Conservation (phyloP, 306 rosid species). For the Corylus avellana region DNA sequence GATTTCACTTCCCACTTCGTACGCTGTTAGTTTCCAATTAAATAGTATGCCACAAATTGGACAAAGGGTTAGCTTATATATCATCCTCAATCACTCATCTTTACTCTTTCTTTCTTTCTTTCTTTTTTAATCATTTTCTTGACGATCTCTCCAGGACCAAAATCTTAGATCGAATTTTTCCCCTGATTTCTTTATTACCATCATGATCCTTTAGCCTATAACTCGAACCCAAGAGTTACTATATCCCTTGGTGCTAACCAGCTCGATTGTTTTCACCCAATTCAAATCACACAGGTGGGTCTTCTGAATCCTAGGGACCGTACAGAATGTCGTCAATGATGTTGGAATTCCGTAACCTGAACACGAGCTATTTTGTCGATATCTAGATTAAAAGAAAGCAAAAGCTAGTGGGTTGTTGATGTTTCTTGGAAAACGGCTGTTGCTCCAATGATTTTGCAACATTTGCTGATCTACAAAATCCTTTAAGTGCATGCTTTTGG, state of each 20-base stretch:
- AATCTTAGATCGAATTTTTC: slow-evolving; percentile 34
- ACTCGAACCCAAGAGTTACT: slow-evolving; percentile 19
- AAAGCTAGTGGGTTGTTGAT: slow-evolving; percentile 43
- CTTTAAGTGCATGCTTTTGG: slow-evolving; percentile 28
- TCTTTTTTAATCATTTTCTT: background rate
- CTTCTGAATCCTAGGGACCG: slow-evolving; percentile 23
- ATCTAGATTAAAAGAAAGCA: background rate
- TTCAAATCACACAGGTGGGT: slow-evolving; percentile 30
- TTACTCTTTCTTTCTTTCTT: slow-evolving; percentile 11
- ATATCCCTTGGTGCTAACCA: slow-evolving; percentile 21
- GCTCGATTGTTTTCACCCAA: slow-evolving; percentile 30
- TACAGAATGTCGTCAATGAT: slow-evolving; percentile 21
- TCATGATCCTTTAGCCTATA: slow-evolving; percentile 2
- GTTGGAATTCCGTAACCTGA: background rate
- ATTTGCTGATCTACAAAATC: slow-evolving; percentile 34
- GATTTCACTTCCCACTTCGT: background rate
- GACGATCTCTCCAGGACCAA: slow-evolving; percentile 6
- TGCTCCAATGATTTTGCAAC: slow-evolving; percentile 35
- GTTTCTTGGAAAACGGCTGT: slow-evolving; percentile 44
- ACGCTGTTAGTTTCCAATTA: slow-evolving; percentile 12
- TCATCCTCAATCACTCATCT: background rate
- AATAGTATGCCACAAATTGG: slow-evolving; percentile 27
- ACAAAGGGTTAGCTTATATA: background rate
- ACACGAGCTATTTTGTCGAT: background rate
- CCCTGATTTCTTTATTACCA: slow-evolving; percentile 24